Conservation (phyloP, 2,329 filamentous ascomycete genomes). For the Corinectria fuckeliana region DNA sequence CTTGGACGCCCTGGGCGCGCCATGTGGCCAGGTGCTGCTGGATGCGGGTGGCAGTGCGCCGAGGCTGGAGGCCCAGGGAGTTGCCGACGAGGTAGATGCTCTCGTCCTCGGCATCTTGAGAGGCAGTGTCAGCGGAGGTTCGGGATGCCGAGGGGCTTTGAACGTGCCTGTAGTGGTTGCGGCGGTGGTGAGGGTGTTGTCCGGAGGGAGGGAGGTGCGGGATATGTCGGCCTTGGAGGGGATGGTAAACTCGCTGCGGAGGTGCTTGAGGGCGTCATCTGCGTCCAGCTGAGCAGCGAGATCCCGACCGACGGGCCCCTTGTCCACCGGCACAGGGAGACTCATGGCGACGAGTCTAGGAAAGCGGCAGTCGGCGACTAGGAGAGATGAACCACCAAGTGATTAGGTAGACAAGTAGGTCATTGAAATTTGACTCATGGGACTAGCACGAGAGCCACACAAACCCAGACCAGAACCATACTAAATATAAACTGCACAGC, state of each 20-base stretch:
- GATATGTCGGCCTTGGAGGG: constrained; percentile 55
- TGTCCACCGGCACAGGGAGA: constrained; percentile 5
- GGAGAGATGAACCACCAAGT: neutral
- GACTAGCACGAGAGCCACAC: neutral
- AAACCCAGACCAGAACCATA: neutral
- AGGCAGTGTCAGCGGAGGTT: neutral
- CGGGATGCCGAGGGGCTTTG: neutral
- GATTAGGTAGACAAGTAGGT: neutral
- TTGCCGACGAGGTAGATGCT: constrained; percentile 83
- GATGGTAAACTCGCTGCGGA: constrained; percentile 73
- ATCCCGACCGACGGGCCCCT: constrained; percentile 16
- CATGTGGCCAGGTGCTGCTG: constrained; percentile 77
- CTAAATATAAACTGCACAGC: neutral
- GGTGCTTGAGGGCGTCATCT: constrained; percentile 59
- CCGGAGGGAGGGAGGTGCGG: constrained; percentile 36
- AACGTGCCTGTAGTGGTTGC: constrained; percentile 13
- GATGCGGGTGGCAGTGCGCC: constrained; percentile 62
- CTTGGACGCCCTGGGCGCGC: constrained; percentile 80
- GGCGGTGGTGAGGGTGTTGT: neutral
- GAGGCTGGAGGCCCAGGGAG: constrained; percentile 81
- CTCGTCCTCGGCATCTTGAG: constrained; percentile 16
- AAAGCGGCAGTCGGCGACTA: neutral
- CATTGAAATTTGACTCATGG: neutral
- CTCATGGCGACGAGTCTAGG: constrained; percentile 22
- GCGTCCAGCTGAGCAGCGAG: constrained; percentile 53